Evolutionary conservation across 1,284 basidiomycete species (phyloP).

Genomic region (Fomitopsis pinicola): DNA sequence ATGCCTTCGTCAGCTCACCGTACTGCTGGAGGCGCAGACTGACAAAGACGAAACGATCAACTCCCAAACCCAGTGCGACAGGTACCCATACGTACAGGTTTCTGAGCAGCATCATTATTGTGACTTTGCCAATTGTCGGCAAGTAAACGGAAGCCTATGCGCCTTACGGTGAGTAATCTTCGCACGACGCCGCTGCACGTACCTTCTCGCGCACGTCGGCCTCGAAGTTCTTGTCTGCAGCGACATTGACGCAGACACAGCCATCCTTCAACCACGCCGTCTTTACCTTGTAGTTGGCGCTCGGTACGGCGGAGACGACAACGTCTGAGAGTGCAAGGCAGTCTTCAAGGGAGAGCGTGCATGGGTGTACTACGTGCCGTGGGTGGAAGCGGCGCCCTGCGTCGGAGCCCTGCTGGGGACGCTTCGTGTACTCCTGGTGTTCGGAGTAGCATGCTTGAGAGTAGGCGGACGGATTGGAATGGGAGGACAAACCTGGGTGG

Average conservation of each 20-base stretch:
- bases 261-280: slow-evolving; percentile 91
- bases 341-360: slow-evolving; percentile 64
- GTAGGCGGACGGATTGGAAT: neutral
- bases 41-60: neutral
- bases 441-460: neutral
- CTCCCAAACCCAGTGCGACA: neutral
- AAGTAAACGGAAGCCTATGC: slow-evolving; percentile 86
- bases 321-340: slow-evolving; percentile 84
- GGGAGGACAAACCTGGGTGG: slow-evolving; percentile 60
- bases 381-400: slow-evolving; percentile 63
- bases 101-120: slow-evolving; percentile 93
- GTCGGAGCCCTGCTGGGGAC: slow-evolving; percentile 49
- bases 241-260: slow-evolving; percentile 90
- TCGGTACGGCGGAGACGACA: slow-evolving; percentile 89
- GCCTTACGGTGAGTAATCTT: neutral
- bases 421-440: slow-evolving; percentile 82
- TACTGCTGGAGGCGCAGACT: slow-evolving; percentile 76
- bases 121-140: slow-evolving; percentile 94
- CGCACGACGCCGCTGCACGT: slow-evolving; percentile 15
- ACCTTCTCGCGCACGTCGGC: slow-evolving; percentile 89
- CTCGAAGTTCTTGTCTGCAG: slow-evolving; percentile 97
- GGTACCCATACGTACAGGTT: slow-evolving; percentile 62
- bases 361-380: slow-evolving; percentile 77
- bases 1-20: slow-evolving; percentile 32
- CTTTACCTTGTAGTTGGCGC: slow-evolving; percentile 83